Evolutionary conservation across 768 basidiomycete genomes (phyloP).

Genomic region (Hysterangium stoloniferum): DNA sequence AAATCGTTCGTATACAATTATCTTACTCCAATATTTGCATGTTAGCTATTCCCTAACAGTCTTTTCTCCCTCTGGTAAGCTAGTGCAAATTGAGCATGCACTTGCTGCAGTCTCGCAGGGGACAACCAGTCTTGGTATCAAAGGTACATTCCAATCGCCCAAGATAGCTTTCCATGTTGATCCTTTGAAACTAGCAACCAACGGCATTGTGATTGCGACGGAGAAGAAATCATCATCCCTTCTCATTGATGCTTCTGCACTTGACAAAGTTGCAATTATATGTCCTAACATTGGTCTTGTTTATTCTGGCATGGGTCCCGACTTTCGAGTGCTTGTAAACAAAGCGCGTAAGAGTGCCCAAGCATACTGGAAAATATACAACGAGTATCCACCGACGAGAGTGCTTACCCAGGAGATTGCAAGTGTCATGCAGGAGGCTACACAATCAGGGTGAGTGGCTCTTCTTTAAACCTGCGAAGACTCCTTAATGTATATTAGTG

Average conservation of each 20-base stretch:
- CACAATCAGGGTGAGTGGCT: constrained; percentile 83
- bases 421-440: constrained; percentile 97
- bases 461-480: constrained; percentile 11
- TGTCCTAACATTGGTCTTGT: constrained; percentile 99
- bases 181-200: constrained; percentile 63
- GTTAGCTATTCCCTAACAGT: constrained; percentile 95
- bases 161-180: background rate
- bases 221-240: constrained; percentile 99
- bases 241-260: constrained; percentile 94
- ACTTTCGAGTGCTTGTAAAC: constrained; percentile 89
- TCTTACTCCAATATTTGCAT: constrained; percentile 1
- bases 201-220: constrained; percentile 98
- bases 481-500: constrained; percentile 43
- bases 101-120: constrained; percentile 93
- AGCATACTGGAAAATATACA: constrained; percentile 98
- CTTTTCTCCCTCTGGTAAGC: constrained; percentile 97
- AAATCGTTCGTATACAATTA: constrained; percentile 2
- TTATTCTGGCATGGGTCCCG: constrained; percentile 99
- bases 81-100: constrained; percentile 99
- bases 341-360: constrained; percentile 97
- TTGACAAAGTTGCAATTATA: constrained; percentile 95
- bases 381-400: constrained; percentile 95
- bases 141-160: constrained; percentile 52
- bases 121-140: constrained; percentile 96
- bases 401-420: constrained; percentile 97